Conservation (phyloP, 495 filamentous ascomycete genomes). For the Aspergillus bridgeri region DNA sequence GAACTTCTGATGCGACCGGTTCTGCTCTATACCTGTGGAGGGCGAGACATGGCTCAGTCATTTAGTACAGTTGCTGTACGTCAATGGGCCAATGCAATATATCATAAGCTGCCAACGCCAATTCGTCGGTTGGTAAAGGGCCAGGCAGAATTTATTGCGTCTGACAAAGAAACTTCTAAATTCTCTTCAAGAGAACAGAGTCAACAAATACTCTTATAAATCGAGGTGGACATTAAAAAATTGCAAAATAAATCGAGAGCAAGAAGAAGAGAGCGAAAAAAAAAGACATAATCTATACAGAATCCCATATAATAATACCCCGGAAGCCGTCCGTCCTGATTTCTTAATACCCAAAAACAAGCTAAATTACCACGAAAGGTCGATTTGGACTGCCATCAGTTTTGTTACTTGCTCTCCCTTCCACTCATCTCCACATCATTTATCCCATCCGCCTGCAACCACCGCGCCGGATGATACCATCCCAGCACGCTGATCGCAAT, state of each 20-base stretch:
- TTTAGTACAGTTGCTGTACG: conserved; percentile 6
- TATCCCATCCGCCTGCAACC: conserved; percentile 1
- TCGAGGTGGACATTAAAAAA: no score
- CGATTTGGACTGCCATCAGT: no score
- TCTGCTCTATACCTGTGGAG: conserved; percentile 7
- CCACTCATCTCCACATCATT: not conserved
- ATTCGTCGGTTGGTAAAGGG: conserved; percentile 10
- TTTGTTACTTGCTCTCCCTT: not conserved
- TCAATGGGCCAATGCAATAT: conserved; percentile 19
- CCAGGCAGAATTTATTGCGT: not conserved
- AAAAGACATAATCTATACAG: no score
- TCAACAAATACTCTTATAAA: no score
- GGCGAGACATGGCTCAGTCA: not conserved
- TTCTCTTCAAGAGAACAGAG: no score
- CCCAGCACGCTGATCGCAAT: conserved; percentile 26
- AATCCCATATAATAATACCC: no score
- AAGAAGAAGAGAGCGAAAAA: no score
- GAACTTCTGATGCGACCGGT: conserved; percentile 52
- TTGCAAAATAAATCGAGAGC: no score
- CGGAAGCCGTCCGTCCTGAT: no score
- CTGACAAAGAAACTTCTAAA: not conserved
- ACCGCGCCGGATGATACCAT: conserved; percentile 25
- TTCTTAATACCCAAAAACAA: no score
- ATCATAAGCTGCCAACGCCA: conserved; percentile 9
- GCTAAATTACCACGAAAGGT: no score